Base-by-base conservation (phyloP, 495 filamentous ascomycete species). In the Xylaria palmicola region DNA sequence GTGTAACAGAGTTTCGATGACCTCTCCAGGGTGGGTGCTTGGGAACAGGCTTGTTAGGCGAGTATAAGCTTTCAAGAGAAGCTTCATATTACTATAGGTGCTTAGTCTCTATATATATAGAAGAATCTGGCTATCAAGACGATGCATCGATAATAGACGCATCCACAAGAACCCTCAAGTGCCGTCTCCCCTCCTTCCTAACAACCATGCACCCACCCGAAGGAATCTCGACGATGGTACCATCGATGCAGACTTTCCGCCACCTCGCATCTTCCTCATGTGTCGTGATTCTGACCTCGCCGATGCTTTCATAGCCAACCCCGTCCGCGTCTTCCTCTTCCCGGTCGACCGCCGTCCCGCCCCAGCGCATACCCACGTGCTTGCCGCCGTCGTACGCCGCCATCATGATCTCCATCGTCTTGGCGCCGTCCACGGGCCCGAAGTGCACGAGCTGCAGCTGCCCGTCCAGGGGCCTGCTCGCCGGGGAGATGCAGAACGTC, bases 181-280 rank as follows among this genome's bases (percentile, higher is more conserved):
- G 66, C 48, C 60, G 65, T 32, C 62, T 55, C 15, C 62, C 63
- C 43, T 73, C 69, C 61, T 62, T 73, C 27, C 45, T 37, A 0
- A 95, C 78, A 51, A 86, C 82, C 74, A 94, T 83, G 84, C 84
- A 88, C 6, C 93, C 92, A 0, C 81, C 85, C 60, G 81, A 65
- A 44, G 86, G 85, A 17, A 96, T 69, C 56, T 80, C 81, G 9
- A 96, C 82, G 63, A 96, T 93, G 59, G 87, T 89, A 12, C 93
- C 93, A 75, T 98, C 93, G 22, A 98, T 77, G 68, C 93, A 98
- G 2, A 95, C 83, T 61, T 91, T 84, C 58, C 92, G 77, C 92
- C 91, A 97, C 62, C 84, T 77, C 41, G 83, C 68, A 48, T 89
- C 84, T 13, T 68, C 59, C 65, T 93, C 88, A 8, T 79, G 59